Percentiles rank a stretch among this genome's conserved stretches.
Evolutionary conservation across 305 asterid genomes (phyloP).

Genomic region (Rubia peregrina): DNA sequence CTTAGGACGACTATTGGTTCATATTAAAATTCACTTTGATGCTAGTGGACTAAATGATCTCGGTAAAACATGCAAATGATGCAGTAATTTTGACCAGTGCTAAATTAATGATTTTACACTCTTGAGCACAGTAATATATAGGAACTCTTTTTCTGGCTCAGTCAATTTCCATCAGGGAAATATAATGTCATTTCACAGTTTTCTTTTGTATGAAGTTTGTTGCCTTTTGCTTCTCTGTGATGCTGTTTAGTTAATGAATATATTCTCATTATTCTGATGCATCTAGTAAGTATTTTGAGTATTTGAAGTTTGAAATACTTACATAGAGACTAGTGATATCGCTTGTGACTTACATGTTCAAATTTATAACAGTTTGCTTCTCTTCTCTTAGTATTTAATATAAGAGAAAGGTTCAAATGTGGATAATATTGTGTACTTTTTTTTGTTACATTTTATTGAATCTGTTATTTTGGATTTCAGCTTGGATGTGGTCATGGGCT

Average conservation of each 20-base stretch:
- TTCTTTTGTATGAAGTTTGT: background rate
- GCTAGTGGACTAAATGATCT: background rate
- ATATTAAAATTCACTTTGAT: background rate
- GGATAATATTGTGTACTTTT: background rate
- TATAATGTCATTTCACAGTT: background rate
- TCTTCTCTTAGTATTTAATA: background rate
- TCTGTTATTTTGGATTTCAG: background rate
- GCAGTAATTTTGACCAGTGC: too few relatives aligned
- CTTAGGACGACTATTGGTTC: too few relatives aligned
- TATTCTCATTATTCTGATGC: too few relatives aligned
- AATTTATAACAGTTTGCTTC: background rate
- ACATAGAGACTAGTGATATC: background rate
- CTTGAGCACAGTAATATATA: background rate
- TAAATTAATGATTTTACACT: background rate
- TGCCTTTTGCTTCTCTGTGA: background rate
- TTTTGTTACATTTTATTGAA: slow-evolving; percentile 2
- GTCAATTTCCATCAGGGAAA: background rate
- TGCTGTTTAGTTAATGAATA: background rate
- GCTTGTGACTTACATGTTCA: background rate
- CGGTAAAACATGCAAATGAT: background rate
- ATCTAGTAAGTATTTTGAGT: too few relatives aligned
- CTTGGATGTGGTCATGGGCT: slow-evolving; percentile 9
- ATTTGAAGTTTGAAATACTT: too few relatives aligned
- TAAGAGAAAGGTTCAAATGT: background rate
- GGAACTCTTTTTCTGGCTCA: background rate